phyloP scores from a whole-genome alignment of 2,329 filamentous ascomycete genomes.

The Dichotomopilus funicola region DNA sequence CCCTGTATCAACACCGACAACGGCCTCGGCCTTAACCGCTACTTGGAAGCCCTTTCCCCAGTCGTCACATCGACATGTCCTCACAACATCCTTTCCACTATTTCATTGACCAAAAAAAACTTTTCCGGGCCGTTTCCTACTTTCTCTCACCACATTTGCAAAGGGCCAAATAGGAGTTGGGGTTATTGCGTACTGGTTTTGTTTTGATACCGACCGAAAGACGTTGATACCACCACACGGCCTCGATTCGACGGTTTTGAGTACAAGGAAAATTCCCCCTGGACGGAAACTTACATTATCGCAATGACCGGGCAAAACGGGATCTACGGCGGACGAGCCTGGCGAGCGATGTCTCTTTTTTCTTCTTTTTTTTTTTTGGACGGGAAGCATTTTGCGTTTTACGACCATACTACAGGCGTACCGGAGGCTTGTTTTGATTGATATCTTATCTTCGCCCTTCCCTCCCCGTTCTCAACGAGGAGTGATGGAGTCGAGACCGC shows the following conservation, averaged over 20 bases:
- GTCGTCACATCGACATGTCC: too few relatives aligned
- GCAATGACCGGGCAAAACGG: constrained; percentile 1
- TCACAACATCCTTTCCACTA: too few relatives aligned
- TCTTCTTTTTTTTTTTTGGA: not conserved
- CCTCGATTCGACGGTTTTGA: constrained; percentile 9
- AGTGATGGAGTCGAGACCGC: too few relatives aligned
- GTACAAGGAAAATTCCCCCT: constrained; percentile 5
- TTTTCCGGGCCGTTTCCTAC: too few relatives aligned
- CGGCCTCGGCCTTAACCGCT: too few relatives aligned
- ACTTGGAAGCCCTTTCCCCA: too few relatives aligned
- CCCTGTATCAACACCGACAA: too few relatives aligned
- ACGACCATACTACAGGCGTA: constrained; percentile 9
- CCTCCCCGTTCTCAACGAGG: not conserved
- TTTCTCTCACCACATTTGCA: not conserved
- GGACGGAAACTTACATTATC: not conserved
- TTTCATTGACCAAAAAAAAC: too few relatives aligned
- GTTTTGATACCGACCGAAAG: constrained; percentile 6
- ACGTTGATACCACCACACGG: constrained; percentile 17
- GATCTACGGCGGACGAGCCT: constrained; percentile 1
- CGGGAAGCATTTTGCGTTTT: constrained; percentile 7
- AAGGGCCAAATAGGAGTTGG: constrained; percentile 5
- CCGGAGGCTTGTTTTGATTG: not conserved
- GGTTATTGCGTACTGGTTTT: constrained; percentile 2
- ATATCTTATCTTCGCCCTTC: not conserved
- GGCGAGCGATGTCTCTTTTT: not conserved